Percentiles rank a stretch among this genome's conserved stretches.
Conservation (phyloP, 768 basidiomycete genomes). For the Leccinum barrowsii region DNA sequence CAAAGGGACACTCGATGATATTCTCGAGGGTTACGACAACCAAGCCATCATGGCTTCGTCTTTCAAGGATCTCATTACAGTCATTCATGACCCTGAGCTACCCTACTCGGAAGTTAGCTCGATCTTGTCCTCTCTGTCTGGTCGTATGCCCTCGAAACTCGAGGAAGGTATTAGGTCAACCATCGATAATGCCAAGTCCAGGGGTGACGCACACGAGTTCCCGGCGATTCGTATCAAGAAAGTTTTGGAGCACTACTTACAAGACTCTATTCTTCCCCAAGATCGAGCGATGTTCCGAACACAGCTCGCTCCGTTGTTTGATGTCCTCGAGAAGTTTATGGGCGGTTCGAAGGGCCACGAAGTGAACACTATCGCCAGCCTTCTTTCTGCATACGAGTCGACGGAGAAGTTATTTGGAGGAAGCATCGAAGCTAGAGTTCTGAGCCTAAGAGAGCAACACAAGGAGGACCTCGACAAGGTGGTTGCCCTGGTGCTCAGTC, state of each 20-base stretch:
- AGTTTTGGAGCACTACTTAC: slow-evolving; percentile 78
- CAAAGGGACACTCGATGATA: slow-evolving; percentile 78
- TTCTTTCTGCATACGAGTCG: slow-evolving; percentile 75
- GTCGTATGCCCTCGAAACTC: slow-evolving; percentile 88
- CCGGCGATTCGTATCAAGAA: slow-evolving; percentile 86
- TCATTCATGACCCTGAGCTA: slow-evolving; percentile 80
- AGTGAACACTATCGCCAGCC: slow-evolving; percentile 66
- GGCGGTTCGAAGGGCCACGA: slow-evolving; percentile 87
- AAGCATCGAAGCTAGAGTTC: slow-evolving; percentile 88
- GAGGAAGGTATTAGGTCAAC: slow-evolving; percentile 80
- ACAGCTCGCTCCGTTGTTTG: slow-evolving; percentile 65
- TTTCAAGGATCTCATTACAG: slow-evolving; percentile 80
- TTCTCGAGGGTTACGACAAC: slow-evolving; percentile 96
- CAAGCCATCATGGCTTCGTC: slow-evolving; percentile 85
- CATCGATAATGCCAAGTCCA: slow-evolving; percentile 73
- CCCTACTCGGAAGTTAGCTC: slow-evolving; percentile 84
- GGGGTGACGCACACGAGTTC: slow-evolving; percentile 79
- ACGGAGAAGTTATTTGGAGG: slow-evolving; percentile 94
- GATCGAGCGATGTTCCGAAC: slow-evolving; percentile 79
- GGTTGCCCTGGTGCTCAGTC: slow-evolving; percentile 82
- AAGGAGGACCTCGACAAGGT: slow-evolving; percentile 92
- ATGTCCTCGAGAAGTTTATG: slow-evolving; percentile 75
- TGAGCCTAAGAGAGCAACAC: slow-evolving; percentile 86
- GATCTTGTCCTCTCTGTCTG: slow-evolving; percentile 83
- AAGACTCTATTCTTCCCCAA: slow-evolving; percentile 73